Base-by-base conservation (phyloP, 2,329 filamentous ascomycete species). In the Stylonectria norvegica region DNA sequence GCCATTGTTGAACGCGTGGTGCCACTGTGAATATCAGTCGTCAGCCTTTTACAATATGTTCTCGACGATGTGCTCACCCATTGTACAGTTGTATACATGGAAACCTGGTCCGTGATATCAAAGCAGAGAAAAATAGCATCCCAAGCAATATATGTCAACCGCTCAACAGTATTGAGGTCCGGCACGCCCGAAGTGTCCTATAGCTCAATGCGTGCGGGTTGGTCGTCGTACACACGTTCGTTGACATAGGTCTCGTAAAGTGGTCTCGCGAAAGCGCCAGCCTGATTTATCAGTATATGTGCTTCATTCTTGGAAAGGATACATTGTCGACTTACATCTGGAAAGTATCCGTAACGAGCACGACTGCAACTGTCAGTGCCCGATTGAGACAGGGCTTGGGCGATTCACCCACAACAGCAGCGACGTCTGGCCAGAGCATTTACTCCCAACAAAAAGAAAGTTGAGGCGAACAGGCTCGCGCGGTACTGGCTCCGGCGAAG, bases 101-200 rank as follows among this genome's bases (percentile, higher is more conserved):
- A 62, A 17, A 57, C 38, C 36, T 59, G 60, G 22, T 65, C 55
- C 12, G 56, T 55, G 6, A 67, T 53, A n/a, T 68, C 65, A 39
- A 67, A 68, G 42, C 65, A 68, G 20, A 68, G 50, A 40, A 68
- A 66, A 0, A 68, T 49, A 2, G 56, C 62, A 4, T 68, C 63
- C 64, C 62, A 68, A 5, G 49, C 30, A 10, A 67, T 60, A 42
- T 65, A 65, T 15, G 59, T 57, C 20, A 67, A 39, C 5, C 55
- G 55, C 33, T 60, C 50, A 5, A 68, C 57, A 2, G 56, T 63
- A 33, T 57, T 59, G 22, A 68, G 52, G 31, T 68, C 65, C 3
- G 61, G 58, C 17, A 61, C 58, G 48, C 65, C 65, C 18, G 65
- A 68, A 46, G 63, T 68, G 43, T 68, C 65, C 65, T 63, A 68